Evolutionary conservation across 1,139 yeast species (phyloP), one percentile per base, ranked within the genome.

Genomic region (Geotrichum carabidarum): DNA sequence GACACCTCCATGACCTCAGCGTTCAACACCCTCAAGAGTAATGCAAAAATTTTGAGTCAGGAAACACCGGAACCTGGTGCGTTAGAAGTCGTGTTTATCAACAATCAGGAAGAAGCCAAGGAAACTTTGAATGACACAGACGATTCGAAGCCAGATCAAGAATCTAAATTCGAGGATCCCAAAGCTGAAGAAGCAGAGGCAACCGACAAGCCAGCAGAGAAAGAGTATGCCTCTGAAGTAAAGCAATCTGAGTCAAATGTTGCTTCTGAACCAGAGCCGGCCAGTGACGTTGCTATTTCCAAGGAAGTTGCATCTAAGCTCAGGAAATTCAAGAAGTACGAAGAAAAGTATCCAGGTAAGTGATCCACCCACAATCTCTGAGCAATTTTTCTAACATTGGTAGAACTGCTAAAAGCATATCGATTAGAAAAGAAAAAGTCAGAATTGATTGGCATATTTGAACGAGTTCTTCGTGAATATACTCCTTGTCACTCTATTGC

Each of bases 321-420:
- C 70, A 78, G 79, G 59, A 90, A 88, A 72, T 88, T 88, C 66
- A 82, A 79, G 56, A 90, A 89, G 68, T 93, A 90, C 68, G 99
- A 93, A 68, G 86, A 86, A 56, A 88, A 88, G 66, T 91, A 90
- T 67, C 98, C 97, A 34, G 54, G 58, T 55, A 50, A 4, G 58
- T 31, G 38, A 38, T 48, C n/a, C 5, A 18, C 14, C n/a, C 36
- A 32, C 7, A 12, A 5, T 6, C 14, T n/a, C 12, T 15, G 3
- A 7, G 30, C 37, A 15, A n/a, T 46, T 30, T 12, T 36, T 15
- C 18, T 36, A 31, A 9, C 15, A 36, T 7, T 15, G 15, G 2
- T 54, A 60, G 67, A 63, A 51, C 74, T 91, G 14, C 76, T 89
- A 50, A 86, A 85, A 49, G 97, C 98, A 0, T 91, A 86, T 71